Evolutionary conservation across 441 rosid species (phyloP), one percentile per base, ranked within the genome.

Genomic region (Adansonia rubrostipa): DNA sequence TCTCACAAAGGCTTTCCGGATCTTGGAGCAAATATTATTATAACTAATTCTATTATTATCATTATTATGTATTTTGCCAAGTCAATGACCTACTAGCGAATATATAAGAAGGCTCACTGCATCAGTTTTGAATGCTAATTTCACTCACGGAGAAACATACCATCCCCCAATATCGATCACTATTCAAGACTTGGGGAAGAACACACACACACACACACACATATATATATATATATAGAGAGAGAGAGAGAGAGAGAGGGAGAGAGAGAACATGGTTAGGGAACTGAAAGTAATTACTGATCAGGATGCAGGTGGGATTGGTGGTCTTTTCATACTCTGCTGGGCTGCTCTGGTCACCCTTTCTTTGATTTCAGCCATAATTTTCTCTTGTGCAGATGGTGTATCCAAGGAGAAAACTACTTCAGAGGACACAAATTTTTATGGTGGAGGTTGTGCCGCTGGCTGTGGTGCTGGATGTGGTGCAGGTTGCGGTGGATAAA

Each of bases 341-440:
- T 89, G 81, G 83, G 80, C 82, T 6, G 88, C 75, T 82, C 76
- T 89, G 67, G 50, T 90, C 13, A 82, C 82, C 68, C 80, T 86
- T 66, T 86, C 86, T 80, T 65, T 84, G 48, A 69, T 92, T 20
- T 82, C 88, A 6, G 85, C 82, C 72, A 67, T 83, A 7, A 44
- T 89, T 56, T 85, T 90, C 61, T 82, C 85, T 58, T 90, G 92
- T 54, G 89, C 90, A 10, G 88, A 86, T 2, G 93, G 92, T 14
- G 80, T 68, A 10, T 80, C 94, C 56, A 77, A 80, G 75, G 86
- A 81, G 42, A 86, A 74, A 79, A 56, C 65, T 45, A 77, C 80
- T 50, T 47, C 87, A 0, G 66, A 61, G 3, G 87, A 86, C 13
- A 50, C 85, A 3, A 72, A 62, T 69, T 8, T 76, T 48, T 82